Evolutionary conservation across 352 stramenopile species (phyloP).

Genomic region (Sclerospora graminicola): DNA sequence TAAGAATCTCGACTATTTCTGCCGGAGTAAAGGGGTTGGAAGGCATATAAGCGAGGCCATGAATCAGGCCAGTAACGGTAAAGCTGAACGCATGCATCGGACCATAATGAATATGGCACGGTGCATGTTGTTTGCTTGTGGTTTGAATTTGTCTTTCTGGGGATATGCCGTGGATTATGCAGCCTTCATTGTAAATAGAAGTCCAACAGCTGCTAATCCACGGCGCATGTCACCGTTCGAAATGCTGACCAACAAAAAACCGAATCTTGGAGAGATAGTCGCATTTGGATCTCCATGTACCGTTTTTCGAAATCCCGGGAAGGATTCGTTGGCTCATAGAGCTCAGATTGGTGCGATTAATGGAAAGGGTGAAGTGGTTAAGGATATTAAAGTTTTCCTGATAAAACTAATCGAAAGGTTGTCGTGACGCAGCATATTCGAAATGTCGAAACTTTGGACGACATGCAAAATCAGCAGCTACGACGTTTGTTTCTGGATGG

Average conservation of each 20-base stretch:
- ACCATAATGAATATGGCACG: conserved; percentile 19
- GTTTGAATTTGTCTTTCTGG: conserved; percentile 15
- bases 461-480: neutral
- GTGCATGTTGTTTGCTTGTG: conserved; percentile 19
- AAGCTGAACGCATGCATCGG: conserved; percentile 12
- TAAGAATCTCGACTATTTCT: conserved; percentile 19
- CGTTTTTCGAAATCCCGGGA: conserved; percentile 1
- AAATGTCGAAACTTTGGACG: neutral
- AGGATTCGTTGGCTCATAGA: neutral
- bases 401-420: neutral
- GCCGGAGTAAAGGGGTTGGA: conserved; percentile 6
- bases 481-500: neutral
- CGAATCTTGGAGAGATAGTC: conserved; percentile 4
- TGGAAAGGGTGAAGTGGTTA: neutral
- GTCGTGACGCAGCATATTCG: neutral
- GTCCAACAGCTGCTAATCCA: conserved; percentile 10
- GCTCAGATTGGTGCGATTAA: neutral
- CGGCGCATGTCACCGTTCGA: conserved; percentile 1
- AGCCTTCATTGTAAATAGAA: conserved; percentile 17
- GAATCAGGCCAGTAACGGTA: conserved; percentile 22
- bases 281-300: conserved; percentile 7
- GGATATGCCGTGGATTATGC: conserved; percentile 18
- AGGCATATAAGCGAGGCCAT: conserved; percentile 14
- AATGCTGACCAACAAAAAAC: neutral
- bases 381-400: neutral